These are phyloP conservation scores for Coix lacrymajobi DNA, from an alignment of 176 grass and related monocot genomes.

Conservation along the genomic window DNA sequence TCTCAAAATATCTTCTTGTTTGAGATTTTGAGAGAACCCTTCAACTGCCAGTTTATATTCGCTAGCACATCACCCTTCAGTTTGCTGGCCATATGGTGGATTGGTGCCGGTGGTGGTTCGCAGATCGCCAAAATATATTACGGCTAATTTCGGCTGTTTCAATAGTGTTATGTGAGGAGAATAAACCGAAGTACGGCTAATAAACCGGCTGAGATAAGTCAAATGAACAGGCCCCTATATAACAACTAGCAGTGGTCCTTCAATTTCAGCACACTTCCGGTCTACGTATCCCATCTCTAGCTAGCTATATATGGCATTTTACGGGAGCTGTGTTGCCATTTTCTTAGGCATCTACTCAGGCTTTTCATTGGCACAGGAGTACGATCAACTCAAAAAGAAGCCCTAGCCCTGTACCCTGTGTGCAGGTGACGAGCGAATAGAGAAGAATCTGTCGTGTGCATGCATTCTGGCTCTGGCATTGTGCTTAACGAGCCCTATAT, in stretches of 20 bases:
- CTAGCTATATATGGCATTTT: slow-evolving; percentile 24
- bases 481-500: slow-evolving; percentile 34
- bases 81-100: no score
- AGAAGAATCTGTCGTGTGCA: slow-evolving; percentile 35
- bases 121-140: no score
- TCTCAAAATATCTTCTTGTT: no score
- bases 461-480: slow-evolving; percentile 22
- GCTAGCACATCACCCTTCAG: no score
- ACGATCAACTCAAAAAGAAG: slow-evolving; percentile 34
- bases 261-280: background rate
- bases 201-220: no score
- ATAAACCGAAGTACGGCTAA: no score
- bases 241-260: background rate
- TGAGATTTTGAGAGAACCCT: no score
- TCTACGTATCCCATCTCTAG: background rate
- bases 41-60: no score
- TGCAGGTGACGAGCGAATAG: slow-evolving; percentile 24
- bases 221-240: no score
- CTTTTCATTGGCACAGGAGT: slow-evolving; percentile 37
- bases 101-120: no score
- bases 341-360: background rate
- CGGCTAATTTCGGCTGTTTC: no score
- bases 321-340: slow-evolving; percentile 12
- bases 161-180: no score
- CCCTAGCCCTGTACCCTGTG: slow-evolving; percentile 32